Base-by-base conservation (phyloP, 768 basidiomycete species). In the Agaricus blazei region DNA sequence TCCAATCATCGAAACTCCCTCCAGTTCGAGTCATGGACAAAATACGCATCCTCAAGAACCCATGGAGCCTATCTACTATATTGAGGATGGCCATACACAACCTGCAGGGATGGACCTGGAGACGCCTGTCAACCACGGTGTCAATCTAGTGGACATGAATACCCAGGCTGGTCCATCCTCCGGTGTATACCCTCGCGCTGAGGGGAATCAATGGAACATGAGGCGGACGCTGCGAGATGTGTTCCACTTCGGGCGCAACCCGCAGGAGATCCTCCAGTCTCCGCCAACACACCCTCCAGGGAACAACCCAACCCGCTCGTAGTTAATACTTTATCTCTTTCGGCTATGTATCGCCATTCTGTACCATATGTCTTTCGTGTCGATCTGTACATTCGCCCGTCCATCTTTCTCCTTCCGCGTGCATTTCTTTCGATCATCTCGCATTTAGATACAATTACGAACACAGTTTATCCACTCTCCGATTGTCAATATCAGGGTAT, bases 21-120 rank as follows among this genome's bases (percentile, higher is more conserved):
- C 80, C 28, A 69, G 71, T 23, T 85, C 86, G 15, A 84, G 84
- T 5, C 72, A 82, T 6, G 45, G 52, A 26, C 52, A 84, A 85
- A 42, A 77, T 80, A 15, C 68, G 83, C 65, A 90, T 87, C 14
- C 88, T 87, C 24, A 88, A 90, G 62, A 75, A 88, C 49, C 77
- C 34, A 34, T 34, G 34, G 34, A 34, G 34, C 34, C 34, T 34
- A 34, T 34, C 2, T 34, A 85, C 60, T 88, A 78, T 58, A 86
- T 88, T 4, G 89, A 91, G 65, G 85, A 88, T 57, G 87, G 86
- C 2, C 87, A 31, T 36, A 15, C 19, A 28, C 54, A 50, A 47
- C 41, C 37, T 11, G 9, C 23, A 14, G 48, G 31, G 15, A 42
- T 49, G 41, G 48, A 44, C 9, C n/a, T 29, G 7, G 48, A 49